These are phyloP conservation scores for Phenoliferia sp. DNA, from an alignment of 1,284 basidiomycete genomes.

Conservation along the genomic window DNA sequence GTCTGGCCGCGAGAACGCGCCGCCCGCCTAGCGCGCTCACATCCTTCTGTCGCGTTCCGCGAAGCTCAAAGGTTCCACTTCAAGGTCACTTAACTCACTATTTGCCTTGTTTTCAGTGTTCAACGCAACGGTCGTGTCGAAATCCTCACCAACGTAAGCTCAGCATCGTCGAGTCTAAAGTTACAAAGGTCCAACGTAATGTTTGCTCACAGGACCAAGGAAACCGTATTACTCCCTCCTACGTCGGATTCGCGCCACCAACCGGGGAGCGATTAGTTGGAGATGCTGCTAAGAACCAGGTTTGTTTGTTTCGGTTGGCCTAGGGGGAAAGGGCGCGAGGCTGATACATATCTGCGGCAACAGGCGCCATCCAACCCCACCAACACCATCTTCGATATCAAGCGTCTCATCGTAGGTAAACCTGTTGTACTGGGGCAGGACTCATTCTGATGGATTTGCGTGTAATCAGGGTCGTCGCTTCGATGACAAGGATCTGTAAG, in stretches of 20 bases:
- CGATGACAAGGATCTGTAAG: conserved; percentile 63
- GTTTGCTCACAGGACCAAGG: conserved; percentile 68
- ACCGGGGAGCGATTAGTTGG: conserved; percentile 67
- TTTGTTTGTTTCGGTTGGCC: background rate
- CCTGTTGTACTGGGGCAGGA: background rate
- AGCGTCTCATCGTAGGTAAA: conserved; percentile 68
- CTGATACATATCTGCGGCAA: background rate
- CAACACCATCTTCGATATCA: conserved; percentile 96
- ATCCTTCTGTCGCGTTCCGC: background rate
- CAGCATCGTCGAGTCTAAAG: background rate
- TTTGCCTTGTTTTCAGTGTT: conserved; percentile 55
- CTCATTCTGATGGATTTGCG: background rate
- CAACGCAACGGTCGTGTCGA: conserved; percentile 89
- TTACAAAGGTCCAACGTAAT: background rate
- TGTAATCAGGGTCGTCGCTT: conserved; percentile 58
- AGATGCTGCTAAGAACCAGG: conserved; percentile 57
- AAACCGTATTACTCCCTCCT: conserved; percentile 89
- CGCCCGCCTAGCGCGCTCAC: background rate
- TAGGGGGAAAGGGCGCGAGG: background rate
- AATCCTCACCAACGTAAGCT: conserved; percentile 75
- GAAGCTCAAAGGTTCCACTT: too few relatives aligned
- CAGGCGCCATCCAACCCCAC: conserved; percentile 59
- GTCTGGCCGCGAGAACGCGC: background rate
- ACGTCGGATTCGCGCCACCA: conserved; percentile 77
- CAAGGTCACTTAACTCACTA: background rate